phyloP scores from a whole-genome alignment of 192 early-diverging fungal genomes.

The Pilaira anomala region DNA sequence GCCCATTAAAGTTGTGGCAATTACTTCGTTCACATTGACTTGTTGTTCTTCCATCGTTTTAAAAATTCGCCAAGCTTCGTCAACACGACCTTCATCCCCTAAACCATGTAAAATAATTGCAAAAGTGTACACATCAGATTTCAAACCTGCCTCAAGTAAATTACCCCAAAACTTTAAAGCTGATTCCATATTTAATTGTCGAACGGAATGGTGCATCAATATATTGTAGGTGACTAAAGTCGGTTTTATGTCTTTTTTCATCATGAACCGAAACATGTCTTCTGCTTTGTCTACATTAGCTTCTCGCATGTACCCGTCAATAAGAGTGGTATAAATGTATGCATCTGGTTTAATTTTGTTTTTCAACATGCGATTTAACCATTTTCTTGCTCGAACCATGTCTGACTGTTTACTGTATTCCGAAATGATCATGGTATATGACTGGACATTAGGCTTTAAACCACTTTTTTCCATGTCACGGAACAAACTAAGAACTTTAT shows the following conservation, averaged over 20 bases:
- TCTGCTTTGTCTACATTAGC: conserved; percentile 30
- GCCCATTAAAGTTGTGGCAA: conserved; percentile 33
- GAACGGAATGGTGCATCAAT: conserved; percentile 35
- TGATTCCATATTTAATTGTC: conserved; percentile 35
- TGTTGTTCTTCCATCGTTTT: conserved; percentile 27
- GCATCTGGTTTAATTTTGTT: conserved; percentile 20
- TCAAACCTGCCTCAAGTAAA: conserved; percentile 25
- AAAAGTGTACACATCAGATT: conserved; percentile 41
- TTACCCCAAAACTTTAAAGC: conserved; percentile 33
- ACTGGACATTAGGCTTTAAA: conserved; percentile 12
- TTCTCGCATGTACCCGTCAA: conserved; percentile 37
- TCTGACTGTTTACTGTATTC: conserved; percentile 18
- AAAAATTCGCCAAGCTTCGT: conserved; percentile 38
- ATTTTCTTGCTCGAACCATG: conserved; percentile 29
- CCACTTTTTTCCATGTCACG: conserved; percentile 16
- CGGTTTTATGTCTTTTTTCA: conserved; percentile 27
- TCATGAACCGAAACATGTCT: conserved; percentile 36
- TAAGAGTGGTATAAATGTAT: conserved; percentile 34
- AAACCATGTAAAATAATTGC: conserved; percentile 38
- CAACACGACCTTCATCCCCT: conserved; percentile 17
- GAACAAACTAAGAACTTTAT: conserved; percentile 25
- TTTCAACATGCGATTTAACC: conserved; percentile 29
- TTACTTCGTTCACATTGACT: conserved; percentile 11
- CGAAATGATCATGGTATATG: conserved; percentile 34
- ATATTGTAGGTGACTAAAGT: conserved; percentile 41